Base-by-base conservation (phyloP, 371 early-diverging fungal species). In the Homolaphlyctis polyrhiza region DNA sequence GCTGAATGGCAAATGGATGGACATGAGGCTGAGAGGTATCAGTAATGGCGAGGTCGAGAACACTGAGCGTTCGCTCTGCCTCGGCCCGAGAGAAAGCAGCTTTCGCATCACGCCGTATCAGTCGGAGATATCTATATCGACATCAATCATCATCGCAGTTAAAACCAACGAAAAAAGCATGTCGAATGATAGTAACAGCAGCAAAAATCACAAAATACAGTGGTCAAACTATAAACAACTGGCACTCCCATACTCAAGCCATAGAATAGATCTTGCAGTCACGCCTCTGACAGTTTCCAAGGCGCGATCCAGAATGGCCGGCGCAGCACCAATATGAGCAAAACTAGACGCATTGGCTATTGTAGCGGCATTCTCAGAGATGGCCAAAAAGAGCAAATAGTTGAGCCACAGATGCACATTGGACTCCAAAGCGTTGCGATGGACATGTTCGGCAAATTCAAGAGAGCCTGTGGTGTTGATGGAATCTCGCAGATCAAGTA, bases 191-290 rank as follows among this genome's bases (percentile, higher is more conserved):
- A 6, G 55, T 21, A 18, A 33, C 55, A 55, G 4, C 35, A 33
- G 30, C 30, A 27, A 4, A 6, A 27, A 6, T 18, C 2, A 27
- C n/a, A 33, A 21, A 30, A 3, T 2, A 27, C 11, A 27, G 30
- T 33, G 3, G 55, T 55, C 11, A 27, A 55, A n/a, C n/a, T n/a
- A n/a, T n/a, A n/a, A n/a, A n/a, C n/a, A n/a, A n/a, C n/a, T n/a
- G n/a, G n/a, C n/a, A n/a, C n/a, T n/a, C n/a, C n/a, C 55, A 5
- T 27, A 55, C 55, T 55, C 55, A n/a, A 55, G 30, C 55, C 55
- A 55, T 2, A 55, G 30, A 13, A 55, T 2, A 33, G 11, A 3
- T 27, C 55, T 27, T 2, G 8, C 35, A 3, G 27, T 33, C 8
- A 2, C 18, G 55, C n/a, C n/a, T 25, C 32, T 55, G 11, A 55